Evolutionary conservation across 1,284 basidiomycete genomes (phyloP).

Genomic region (Sporisorium exsertum): DNA sequence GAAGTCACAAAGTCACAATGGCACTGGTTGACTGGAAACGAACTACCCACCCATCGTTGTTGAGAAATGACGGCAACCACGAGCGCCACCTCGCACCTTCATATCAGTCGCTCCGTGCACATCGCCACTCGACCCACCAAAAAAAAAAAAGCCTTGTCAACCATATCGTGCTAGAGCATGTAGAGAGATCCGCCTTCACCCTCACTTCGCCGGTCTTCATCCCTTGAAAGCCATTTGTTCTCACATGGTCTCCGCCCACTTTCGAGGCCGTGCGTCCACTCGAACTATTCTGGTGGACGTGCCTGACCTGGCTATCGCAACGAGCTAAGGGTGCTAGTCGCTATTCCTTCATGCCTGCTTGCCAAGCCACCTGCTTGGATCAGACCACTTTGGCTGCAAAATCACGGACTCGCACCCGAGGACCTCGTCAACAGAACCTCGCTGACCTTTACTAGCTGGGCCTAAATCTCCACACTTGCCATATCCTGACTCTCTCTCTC

Average conservation of each 20-base stretch:
- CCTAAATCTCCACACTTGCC: not conserved
- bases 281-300: not conserved
- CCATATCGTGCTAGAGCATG: conserved; percentile 2
- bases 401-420: not conserved
- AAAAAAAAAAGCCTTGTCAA: not conserved
- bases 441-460: not conserved
- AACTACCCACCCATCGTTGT: not conserved
- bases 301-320: not conserved
- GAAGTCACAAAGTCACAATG: not conserved
- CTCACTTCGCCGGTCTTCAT: not conserved
- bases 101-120: not conserved
- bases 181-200: not conserved
- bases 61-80: not conserved
- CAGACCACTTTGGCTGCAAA: not conserved
- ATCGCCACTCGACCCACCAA: not conserved
- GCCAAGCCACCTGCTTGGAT: not conserved
- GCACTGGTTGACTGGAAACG: not conserved
- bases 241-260: not conserved
- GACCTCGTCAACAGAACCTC: not conserved
- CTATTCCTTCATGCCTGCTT: not conserved
- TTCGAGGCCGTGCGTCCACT: conserved; percentile 7
- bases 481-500: not conserved
- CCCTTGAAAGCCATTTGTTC: not conserved
- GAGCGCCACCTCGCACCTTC: not conserved
- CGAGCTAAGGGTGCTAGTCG: not conserved